A percentile compares a stretch with the other conserved stretches of the same genome.
phyloP scores from a whole-genome alignment of 768 basidiomycete genomes.

The Lanmaoa rubissima region DNA sequence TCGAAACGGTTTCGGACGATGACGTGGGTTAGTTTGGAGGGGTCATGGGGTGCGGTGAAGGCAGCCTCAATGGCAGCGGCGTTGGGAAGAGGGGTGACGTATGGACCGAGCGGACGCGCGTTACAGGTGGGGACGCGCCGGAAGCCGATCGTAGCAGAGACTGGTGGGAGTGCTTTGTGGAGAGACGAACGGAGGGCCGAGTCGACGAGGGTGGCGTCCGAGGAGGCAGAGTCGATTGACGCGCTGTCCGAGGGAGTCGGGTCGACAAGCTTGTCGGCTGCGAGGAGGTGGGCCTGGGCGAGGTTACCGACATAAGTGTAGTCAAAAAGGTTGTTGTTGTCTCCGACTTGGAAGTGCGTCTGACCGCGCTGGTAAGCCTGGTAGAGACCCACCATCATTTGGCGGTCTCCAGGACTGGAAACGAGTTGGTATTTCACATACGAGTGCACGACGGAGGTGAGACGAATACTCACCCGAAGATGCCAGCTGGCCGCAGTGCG shows the following conservation, averaged over 20 bases:
- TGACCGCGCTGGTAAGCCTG: conserved; percentile 77
- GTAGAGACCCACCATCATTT: conserved; percentile 76
- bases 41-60: conserved; percentile 47
- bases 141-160: conserved; percentile 63
- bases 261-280: conserved; percentile 77
- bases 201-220: conserved; percentile 39
- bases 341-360: conserved; percentile 90
- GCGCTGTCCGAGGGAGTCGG: conserved; percentile 39
- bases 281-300: conserved; percentile 90
- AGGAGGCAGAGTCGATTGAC: conserved; percentile 9
- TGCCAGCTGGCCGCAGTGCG: conserved; percentile 88
- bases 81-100: conserved; percentile 56
- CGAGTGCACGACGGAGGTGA: conserved; percentile 2
- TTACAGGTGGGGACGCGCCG: conserved; percentile 73
- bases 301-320: conserved; percentile 97
- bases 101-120: conserved; percentile 84
- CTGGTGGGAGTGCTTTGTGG: conserved; percentile 52
- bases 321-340: conserved; percentile 92
- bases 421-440: not conserved
- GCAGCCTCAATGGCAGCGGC: conserved; percentile 55
- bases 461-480: conserved; percentile 74
- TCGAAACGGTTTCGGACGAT: conserved; percentile 81
- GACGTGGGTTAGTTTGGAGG: conserved; percentile 42
- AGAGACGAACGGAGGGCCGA: conserved; percentile 43
- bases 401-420: conserved; percentile 84